Percentiles rank a stretch among this genome's conserved stretches.
Evolutionary conservation across 257 asterid genomes (phyloP).

Genomic region (Marsdenia floribunda): DNA sequence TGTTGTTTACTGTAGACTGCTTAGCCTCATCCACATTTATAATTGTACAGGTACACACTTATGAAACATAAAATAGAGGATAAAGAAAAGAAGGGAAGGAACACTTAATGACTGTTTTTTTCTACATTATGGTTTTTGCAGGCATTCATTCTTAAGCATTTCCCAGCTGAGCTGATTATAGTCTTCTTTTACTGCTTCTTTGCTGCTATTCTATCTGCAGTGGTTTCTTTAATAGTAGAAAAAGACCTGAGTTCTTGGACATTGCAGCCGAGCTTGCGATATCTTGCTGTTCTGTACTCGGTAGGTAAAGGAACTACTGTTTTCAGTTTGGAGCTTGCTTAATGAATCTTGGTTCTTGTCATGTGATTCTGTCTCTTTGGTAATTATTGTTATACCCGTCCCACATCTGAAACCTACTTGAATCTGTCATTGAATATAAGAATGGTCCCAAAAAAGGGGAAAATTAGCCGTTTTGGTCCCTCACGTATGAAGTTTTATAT

Average conservation of each 20-base stretch:
- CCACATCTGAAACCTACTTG: too few species aligned
- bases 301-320: conserved; percentile 29
- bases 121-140: conserved; percentile 25
- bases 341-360: background rate
- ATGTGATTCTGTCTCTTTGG: background rate
- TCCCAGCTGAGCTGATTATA: conserved; percentile 75
- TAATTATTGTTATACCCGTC: background rate
- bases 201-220: conserved; percentile 65
- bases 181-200: conserved; percentile 91
- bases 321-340: background rate
- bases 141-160: conserved; percentile 63
- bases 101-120: background rate
- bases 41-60: conserved; percentile 59
- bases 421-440: too few species aligned
- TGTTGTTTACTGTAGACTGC: conserved; percentile 72
- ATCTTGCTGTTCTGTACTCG: conserved; percentile 70
- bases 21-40: conserved; percentile 49
- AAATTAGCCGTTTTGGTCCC: too few species aligned
- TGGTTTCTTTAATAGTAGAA: conserved; percentile 52
- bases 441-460: too few species aligned
- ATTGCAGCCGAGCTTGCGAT: conserved; percentile 60
- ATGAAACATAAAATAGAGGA: background rate
- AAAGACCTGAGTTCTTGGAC: conserved; percentile 61
- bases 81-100: background rate
- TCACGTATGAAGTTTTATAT: too few species aligned